A percentile compares a stretch with the other conserved stretches of the same genome.
Evolutionary conservation across 2,329 filamentous ascomycete genomes (phyloP).

Genomic region (Pestalotiopsis sp.): DNA sequence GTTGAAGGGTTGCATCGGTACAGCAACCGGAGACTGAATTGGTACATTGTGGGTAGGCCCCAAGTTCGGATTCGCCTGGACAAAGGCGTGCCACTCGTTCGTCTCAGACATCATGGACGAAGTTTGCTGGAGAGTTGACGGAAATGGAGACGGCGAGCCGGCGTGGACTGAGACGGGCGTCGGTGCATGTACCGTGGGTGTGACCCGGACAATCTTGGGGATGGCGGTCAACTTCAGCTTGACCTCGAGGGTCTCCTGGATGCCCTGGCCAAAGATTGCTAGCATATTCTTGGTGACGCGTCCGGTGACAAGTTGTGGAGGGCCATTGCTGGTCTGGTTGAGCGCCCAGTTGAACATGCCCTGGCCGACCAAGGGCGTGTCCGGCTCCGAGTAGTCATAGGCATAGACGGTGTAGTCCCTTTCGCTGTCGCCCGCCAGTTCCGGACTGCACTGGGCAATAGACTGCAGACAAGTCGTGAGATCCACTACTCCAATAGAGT

Average conservation of each 20-base stretch:
- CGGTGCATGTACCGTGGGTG: conserved; percentile 20
- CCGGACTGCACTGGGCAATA: conserved; percentile 78
- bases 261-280: conserved; percentile 80
- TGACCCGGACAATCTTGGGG: conserved; percentile 49
- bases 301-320: conserved; percentile 80
- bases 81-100: conserved; percentile 77
- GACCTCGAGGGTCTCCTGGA: conserved; percentile 89
- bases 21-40: conserved; percentile 35
- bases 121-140: conserved; percentile 20
- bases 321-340: conserved; percentile 40
- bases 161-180: conserved; percentile 21
- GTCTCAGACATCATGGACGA: conserved; percentile 60
- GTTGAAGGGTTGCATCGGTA: conserved; percentile 26
- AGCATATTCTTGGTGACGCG: conserved; percentile 86
- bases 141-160: conserved; percentile 18
- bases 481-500: conserved; percentile 84
- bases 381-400: conserved; percentile 93
- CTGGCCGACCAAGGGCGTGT: conserved; percentile 90
- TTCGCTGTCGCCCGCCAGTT: conserved; percentile 73
- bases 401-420: conserved; percentile 96
- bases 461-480: conserved; percentile 85
- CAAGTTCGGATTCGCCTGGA: conserved; percentile 68
- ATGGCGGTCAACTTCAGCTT: conserved; percentile 85
- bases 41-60: conserved; percentile 40
- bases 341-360: conserved; percentile 90